Evolutionary conservation across 1,284 basidiomycete genomes (phyloP).

Genomic region (Cryptococcus sp.): DNA sequence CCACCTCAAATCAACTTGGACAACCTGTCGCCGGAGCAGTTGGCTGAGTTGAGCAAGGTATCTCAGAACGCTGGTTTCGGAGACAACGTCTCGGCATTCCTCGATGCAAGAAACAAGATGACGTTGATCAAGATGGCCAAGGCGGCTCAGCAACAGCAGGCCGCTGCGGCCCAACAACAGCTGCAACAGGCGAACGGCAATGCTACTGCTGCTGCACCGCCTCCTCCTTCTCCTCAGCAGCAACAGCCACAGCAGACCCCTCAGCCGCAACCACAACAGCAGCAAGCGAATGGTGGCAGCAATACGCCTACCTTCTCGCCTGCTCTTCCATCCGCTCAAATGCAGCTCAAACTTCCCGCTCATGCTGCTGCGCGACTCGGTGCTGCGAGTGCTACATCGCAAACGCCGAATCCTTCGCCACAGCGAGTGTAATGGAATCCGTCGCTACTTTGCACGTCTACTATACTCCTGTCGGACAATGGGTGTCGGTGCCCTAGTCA

Average conservation of each 20-base stretch:
- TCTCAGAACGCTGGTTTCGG: conserved; percentile 32
- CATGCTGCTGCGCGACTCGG: conserved; percentile 46
- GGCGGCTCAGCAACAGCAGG: conserved; percentile 28
- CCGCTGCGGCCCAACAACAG: conserved; percentile 21
- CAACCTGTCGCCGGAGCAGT: conserved; percentile 25
- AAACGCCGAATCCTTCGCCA: conserved; percentile 9
- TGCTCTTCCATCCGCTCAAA: conserved; percentile 26
- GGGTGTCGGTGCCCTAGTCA: no score
- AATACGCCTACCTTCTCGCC: conserved; percentile 10
- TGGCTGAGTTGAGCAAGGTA: conserved; percentile 20
- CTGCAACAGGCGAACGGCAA: conserved; percentile 10
- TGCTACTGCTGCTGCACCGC: background rate
- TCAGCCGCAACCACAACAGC: conserved; percentile 10
- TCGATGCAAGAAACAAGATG: conserved; percentile 31
- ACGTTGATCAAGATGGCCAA: conserved; percentile 29
- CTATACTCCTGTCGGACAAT: no score
- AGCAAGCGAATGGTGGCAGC: background rate
- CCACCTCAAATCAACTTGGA: conserved; percentile 15
- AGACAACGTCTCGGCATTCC: conserved; percentile 33
- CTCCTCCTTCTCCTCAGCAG: conserved; percentile 1
- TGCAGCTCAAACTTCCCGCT: conserved; percentile 46
- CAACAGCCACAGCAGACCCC: conserved; percentile 5
- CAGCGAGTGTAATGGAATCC: conserved; percentile 18
- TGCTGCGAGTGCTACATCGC: conserved; percentile 2
- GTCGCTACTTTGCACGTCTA: background rate